Conservation (phyloP, 169 alveolate species). For the Cryptosporidium muris region DNA sequence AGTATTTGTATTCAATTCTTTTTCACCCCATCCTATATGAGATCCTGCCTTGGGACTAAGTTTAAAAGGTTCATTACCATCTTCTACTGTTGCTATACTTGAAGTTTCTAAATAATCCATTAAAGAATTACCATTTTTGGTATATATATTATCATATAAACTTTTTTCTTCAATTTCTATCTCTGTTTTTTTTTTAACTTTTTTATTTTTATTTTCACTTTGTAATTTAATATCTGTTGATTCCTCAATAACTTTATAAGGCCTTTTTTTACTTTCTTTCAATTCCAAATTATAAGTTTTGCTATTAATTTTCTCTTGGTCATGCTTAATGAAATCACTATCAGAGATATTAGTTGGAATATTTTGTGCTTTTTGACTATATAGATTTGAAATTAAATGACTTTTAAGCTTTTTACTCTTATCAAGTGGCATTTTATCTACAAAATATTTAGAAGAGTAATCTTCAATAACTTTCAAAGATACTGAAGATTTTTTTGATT, state of each 20-base stretch:
- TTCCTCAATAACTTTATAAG: no score
- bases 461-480: no score
- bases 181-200: neutral
- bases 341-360: neutral
- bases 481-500: neutral
- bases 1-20: neutral
- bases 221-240: no score
- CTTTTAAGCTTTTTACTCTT: no score
- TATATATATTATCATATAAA: neutral
- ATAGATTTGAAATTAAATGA: no score
- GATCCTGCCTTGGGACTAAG: conserved; percentile 32
- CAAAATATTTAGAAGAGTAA: no score
- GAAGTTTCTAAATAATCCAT: conserved; percentile 10
- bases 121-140: neutral
- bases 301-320: neutral
- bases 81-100: conserved; percentile 60
- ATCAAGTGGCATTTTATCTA: no score
- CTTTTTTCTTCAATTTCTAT: neutral
- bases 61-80: conserved; percentile 53
- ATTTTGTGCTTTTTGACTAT: neutral
- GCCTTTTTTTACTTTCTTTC: neutral
- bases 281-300: neutral
- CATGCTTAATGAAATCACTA: no score
- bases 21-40: conserved; percentile 70
- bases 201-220: neutral